Evolutionary conservation across 345 rosid genomes (phyloP).

Genomic region (Gossypium longicalyx): DNA sequence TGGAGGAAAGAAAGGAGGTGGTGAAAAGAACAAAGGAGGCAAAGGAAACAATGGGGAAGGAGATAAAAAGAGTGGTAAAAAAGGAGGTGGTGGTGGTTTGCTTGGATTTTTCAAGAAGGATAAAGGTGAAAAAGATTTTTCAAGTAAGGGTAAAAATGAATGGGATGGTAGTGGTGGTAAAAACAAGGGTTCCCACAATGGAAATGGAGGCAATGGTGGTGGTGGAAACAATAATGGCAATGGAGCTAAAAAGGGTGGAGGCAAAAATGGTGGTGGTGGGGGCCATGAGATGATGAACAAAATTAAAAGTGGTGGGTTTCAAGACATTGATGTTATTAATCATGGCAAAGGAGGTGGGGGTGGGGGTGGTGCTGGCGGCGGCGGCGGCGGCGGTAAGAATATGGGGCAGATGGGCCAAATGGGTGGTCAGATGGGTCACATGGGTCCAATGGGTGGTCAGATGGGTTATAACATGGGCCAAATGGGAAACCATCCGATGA

Average conservation of each 20-base stretch:
- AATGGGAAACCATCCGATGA: conserved; percentile 32
- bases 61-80: conserved; percentile 38
- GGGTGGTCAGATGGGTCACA: conserved; percentile 32
- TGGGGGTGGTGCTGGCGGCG: conserved; percentile 20
- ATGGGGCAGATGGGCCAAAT: conserved; percentile 24
- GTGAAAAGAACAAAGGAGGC: conserved; percentile 31
- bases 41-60: conserved; percentile 37
- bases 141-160: conserved; percentile 28
- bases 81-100: conserved; percentile 29
- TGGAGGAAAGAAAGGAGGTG: conserved; percentile 48
- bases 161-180: conserved; percentile 15
- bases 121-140: conserved; percentile 32
- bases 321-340: conserved; percentile 40
- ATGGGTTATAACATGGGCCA: conserved; percentile 16
- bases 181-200: conserved; percentile 29
- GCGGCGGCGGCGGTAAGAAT: conserved; percentile 25
- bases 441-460: conserved; percentile 25
- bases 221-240: conserved; percentile 36
- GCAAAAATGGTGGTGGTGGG: conserved; percentile 45
- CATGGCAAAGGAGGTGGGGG: conserved; percentile 30
- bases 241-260: conserved; percentile 57
- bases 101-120: conserved; percentile 45
- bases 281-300: conserved; percentile 25
- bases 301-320: conserved; percentile 36
- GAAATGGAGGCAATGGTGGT: conserved; percentile 32